Evolutionary conservation across 2,329 filamentous ascomycete species (phyloP).

Genomic region (Onygenales sp.): DNA sequence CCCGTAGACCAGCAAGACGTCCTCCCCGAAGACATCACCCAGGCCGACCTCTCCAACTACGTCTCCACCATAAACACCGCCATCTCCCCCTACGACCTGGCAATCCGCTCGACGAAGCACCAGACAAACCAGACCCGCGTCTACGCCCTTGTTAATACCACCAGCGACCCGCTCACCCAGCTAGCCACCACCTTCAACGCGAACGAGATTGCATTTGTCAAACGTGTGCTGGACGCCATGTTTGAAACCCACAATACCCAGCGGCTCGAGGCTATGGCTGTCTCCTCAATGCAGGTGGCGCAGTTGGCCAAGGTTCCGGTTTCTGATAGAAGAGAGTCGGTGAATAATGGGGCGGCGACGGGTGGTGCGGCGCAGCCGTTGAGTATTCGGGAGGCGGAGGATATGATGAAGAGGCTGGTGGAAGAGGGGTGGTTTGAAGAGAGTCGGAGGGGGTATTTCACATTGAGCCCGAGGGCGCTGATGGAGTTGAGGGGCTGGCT

Average conservation of each 20-base stretch:
- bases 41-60: conserved; percentile 58
- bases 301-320: conserved; percentile 48
- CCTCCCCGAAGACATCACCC: conserved; percentile 54
- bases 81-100: conserved; percentile 73
- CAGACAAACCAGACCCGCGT: conserved; percentile 56
- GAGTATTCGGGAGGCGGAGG: conserved; percentile 69
- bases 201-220: conserved; percentile 84
- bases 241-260: conserved; percentile 80
- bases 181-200: conserved; percentile 70
- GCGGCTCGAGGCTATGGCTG: conserved; percentile 71
- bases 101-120: conserved; percentile 67
- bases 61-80: conserved; percentile 61
- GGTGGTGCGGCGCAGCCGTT: conserved; percentile 43
- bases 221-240: conserved; percentile 79
- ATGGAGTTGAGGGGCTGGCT: conserved; percentile 82
- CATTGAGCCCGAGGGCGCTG: conserved; percentile 64
- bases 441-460: conserved; percentile 63
- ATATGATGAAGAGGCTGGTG: conserved; percentile 58
- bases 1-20: conserved; percentile 37
- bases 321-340: conserved; percentile 29
- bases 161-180: conserved; percentile 75
- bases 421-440: conserved; percentile 78
- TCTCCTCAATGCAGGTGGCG: conserved; percentile 69
- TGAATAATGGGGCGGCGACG: conserved; percentile 26
- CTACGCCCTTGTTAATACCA: conserved; percentile 80